A percentile compares a stretch with the other conserved stretches of the same genome.
Evolutionary conservation across 345 rosid genomes (phyloP).

Genomic region (Arabis alpina): DNA sequence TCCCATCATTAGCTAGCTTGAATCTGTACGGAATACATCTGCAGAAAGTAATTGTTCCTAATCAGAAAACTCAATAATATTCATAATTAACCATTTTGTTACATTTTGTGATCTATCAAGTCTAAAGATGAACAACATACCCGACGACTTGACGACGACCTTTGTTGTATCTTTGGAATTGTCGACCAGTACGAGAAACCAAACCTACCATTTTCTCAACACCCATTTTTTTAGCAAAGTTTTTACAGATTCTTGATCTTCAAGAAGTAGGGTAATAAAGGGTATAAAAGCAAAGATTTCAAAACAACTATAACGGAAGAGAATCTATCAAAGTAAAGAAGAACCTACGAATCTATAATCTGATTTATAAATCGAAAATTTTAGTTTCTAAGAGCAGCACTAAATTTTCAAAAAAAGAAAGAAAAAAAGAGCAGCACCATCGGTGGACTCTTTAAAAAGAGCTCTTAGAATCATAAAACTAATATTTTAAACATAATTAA

Average conservation of each 20-base stretch:
- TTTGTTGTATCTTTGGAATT: slow-evolving; percentile 71
- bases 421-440: too few relatives aligned
- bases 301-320: slow-evolving; percentile 30
- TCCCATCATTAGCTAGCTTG: slow-evolving; percentile 49
- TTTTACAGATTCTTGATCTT: too few relatives aligned
- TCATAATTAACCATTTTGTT: too few relatives aligned
- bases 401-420: too few relatives aligned
- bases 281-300: slow-evolving; percentile 21
- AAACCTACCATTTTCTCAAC: slow-evolving; percentile 56
- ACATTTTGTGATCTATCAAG: too few relatives aligned
- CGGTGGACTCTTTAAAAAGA: too few relatives aligned
- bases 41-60: too few relatives aligned
- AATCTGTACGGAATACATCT: slow-evolving; percentile 89
- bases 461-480: too few relatives aligned
- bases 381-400: too few relatives aligned
- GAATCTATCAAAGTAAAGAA: slow-evolving; percentile 30
- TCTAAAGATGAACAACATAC: slow-evolving; percentile 56
- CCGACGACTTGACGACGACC: slow-evolving; percentile 96
- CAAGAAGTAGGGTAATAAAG: too few relatives aligned
- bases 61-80: too few relatives aligned
- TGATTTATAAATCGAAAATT: slow-evolving; percentile 27
- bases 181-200: slow-evolving; percentile 78
- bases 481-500: too few relatives aligned
- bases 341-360: slow-evolving; percentile 11
- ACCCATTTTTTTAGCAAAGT: slow-evolving; percentile 33